phyloP scores from a whole-genome alignment of 129 eudicot species.

The Silybum marianum region DNA sequence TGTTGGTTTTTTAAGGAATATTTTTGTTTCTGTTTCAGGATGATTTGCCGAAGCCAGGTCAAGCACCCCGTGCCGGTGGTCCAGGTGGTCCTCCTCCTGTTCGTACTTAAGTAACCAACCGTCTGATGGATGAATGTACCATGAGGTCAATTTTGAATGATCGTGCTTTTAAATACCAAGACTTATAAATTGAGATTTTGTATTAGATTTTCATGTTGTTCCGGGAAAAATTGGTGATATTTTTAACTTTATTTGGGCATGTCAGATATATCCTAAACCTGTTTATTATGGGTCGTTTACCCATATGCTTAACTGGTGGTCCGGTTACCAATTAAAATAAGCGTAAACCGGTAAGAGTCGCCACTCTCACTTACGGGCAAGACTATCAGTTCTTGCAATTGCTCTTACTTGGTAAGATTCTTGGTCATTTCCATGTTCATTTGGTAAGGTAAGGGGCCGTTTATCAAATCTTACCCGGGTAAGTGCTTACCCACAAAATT shows the following conservation, averaged over 20 bases:
- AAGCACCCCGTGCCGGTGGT: slow-evolving; percentile 55
- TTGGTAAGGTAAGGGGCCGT: too few species aligned
- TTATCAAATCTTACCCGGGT: too few species aligned
- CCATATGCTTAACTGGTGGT: too few species aligned
- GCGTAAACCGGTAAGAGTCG: too few species aligned
- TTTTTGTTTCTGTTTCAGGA: slow-evolving; percentile 36
- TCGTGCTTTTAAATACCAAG: slow-evolving; percentile 1
- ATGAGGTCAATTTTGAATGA: slow-evolving; percentile 17
- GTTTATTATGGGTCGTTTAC: too few species aligned
- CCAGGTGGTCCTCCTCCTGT: slow-evolving; percentile 46
- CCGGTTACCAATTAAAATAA: too few species aligned
- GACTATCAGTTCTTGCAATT: too few species aligned
- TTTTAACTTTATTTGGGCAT: background rate
- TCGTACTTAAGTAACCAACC: slow-evolving; percentile 28
- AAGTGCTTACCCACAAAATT: too few species aligned
- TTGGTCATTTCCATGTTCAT: too few species aligned
- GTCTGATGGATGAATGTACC: background rate
- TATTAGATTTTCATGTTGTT: slow-evolving; percentile 11
- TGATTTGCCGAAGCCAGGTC: slow-evolving; percentile 63
- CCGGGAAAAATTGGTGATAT: background rate
- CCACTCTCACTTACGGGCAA: too few species aligned
- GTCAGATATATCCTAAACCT: too few species aligned
- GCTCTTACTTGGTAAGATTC: too few species aligned
- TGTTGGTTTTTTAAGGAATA: background rate
- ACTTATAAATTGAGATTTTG: background rate